Evolutionary conservation across 1,284 basidiomycete species (phyloP).

Genomic region (Pseudozyma sp.): DNA sequence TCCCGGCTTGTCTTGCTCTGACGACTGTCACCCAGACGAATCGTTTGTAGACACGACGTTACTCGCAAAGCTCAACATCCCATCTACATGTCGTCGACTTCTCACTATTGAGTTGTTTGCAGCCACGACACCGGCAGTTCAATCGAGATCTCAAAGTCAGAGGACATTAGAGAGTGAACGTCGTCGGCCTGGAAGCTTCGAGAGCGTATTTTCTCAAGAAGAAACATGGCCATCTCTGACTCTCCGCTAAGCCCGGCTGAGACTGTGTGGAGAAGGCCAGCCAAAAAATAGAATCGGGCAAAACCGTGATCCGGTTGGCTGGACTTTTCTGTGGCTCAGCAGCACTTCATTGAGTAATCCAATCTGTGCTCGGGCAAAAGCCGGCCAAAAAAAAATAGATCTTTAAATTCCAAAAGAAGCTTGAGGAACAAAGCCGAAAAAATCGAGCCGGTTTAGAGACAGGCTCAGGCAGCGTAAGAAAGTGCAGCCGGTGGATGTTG

Average conservation of each 20-base stretch:
- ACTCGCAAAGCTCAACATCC: too few species aligned
- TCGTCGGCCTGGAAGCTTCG: slow-evolving; percentile 32
- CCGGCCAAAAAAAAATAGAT: slow-evolving; percentile 14
- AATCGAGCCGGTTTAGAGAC: neutral
- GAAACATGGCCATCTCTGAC: neutral
- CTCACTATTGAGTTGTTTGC: neutral
- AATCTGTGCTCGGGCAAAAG: slow-evolving; percentile 13
- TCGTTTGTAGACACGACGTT: too few species aligned
- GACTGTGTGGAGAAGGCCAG: slow-evolving; percentile 1
- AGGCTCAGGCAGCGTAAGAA: neutral
- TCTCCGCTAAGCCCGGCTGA: slow-evolving; percentile 18
- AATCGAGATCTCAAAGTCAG: neutral
- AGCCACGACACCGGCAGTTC: neutral
- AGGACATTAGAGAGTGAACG: too few species aligned
- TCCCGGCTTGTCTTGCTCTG: neutral
- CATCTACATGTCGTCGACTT: neutral
- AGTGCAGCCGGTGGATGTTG: neutral
- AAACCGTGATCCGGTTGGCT: slow-evolving; percentile 30
- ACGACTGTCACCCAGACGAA: too few species aligned
- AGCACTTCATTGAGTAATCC: slow-evolving; percentile 17
- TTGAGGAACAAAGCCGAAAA: slow-evolving; percentile 24
- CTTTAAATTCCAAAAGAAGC: slow-evolving; percentile 8
- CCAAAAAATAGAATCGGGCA: slow-evolving; percentile 11
- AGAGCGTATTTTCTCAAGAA: slow-evolving; percentile 9
- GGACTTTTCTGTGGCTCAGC: slow-evolving; percentile 1